Evolutionary conservation across 306 rosid species (phyloP).

Genomic region (Trifolium pratense): DNA sequence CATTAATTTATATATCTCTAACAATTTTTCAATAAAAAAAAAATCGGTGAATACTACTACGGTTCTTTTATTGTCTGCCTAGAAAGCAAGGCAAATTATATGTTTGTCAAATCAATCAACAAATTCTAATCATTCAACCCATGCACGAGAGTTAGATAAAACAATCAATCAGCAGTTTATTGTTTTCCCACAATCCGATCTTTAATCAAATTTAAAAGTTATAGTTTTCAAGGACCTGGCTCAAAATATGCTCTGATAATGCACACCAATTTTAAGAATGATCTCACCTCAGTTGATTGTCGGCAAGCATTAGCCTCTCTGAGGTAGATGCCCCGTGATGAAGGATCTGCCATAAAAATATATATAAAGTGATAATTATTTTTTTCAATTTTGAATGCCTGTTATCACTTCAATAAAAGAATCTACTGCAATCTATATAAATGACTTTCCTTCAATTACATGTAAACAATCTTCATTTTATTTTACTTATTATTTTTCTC

Average conservation of each 20-base stretch:
- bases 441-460: slow-evolving; percentile 24
- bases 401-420: slow-evolving; percentile 13
- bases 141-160: slow-evolving; percentile 26
- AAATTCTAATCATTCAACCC: slow-evolving; percentile 22
- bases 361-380: slow-evolving; percentile 34
- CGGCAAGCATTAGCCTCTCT: slow-evolving; percentile 82
- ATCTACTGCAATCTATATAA: background rate
- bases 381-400: slow-evolving; percentile 14
- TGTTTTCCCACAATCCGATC: slow-evolving; percentile 19
- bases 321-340: slow-evolving; percentile 84
- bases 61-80: slow-evolving; percentile 3
- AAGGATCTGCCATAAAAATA: slow-evolving; percentile 63
- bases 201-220: slow-evolving; percentile 31
- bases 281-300: slow-evolving; percentile 81
- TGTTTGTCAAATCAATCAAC: slow-evolving; percentile 16
- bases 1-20: slow-evolving; percentile 18
- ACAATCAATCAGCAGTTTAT: slow-evolving; percentile 1
- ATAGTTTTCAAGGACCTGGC: slow-evolving; percentile 27
- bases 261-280: slow-evolving; percentile 40
- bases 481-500: background rate
- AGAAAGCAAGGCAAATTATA: slow-evolving; percentile 28
- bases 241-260: slow-evolving; percentile 27
- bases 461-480: slow-evolving; percentile 15
- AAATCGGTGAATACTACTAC: background rate
- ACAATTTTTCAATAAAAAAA: slow-evolving; percentile 9